Conservation (phyloP, 2,329 filamentous ascomycete genomes). For the Sarocladium strictum region DNA sequence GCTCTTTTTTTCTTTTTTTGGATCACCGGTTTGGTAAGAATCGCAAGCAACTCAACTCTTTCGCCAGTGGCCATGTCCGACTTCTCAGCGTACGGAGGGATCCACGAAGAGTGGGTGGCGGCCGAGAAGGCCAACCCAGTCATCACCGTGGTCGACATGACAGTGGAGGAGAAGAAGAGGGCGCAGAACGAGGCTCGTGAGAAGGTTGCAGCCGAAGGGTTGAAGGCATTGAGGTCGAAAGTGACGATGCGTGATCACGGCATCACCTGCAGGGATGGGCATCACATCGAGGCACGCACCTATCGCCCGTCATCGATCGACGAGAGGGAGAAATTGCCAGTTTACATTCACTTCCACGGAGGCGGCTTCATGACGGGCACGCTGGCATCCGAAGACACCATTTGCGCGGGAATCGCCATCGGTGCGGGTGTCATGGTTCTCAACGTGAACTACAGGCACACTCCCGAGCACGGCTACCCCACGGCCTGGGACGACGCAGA, state of each 20-base stretch:
- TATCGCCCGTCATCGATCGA: background rate
- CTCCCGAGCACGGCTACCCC: slow-evolving; percentile 47
- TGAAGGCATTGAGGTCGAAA: slow-evolving; percentile 11
- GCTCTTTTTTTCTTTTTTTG: too few species aligned
- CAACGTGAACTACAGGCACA: slow-evolving; percentile 54
- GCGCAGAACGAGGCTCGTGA: background rate
- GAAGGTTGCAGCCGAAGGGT: background rate
- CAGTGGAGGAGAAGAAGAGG: background rate
- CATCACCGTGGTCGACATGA: background rate
- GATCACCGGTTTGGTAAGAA: too few species aligned
- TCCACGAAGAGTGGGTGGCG: slow-evolving; percentile 38
- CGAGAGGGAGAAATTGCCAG: slow-evolving; percentile 28
- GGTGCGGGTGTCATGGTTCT: slow-evolving; percentile 37
- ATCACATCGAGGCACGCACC: slow-evolving; percentile 17
- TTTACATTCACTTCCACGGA: slow-evolving; percentile 48
- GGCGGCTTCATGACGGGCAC: slow-evolving; percentile 53
- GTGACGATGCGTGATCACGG: slow-evolving; percentile 28
- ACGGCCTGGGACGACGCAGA: slow-evolving; percentile 46
- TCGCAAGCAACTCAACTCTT: too few species aligned
- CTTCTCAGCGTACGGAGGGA: slow-evolving; percentile 30
- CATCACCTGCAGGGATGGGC: slow-evolving; percentile 20
- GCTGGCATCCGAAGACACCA: slow-evolving; percentile 44
- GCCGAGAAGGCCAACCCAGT: slow-evolving; percentile 19
- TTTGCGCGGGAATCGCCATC: slow-evolving; percentile 41
- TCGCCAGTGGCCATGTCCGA: too few species aligned